Conservation (phyloP, 2,329 filamentous ascomycete genomes). For the Dendrostoma leiphaemia region DNA sequence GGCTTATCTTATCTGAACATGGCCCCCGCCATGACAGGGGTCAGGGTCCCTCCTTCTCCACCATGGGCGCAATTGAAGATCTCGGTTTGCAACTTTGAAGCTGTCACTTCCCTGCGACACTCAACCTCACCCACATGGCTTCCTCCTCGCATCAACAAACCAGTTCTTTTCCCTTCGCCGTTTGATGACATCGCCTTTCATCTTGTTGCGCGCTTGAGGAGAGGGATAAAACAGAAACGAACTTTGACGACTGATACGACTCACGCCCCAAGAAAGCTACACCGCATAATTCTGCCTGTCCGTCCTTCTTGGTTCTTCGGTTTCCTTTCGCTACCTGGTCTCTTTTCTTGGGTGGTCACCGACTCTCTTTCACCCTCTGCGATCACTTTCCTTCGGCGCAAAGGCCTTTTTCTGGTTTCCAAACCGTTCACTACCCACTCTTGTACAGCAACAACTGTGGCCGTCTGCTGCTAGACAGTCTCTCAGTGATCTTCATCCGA, state of each 20-base stretch:
- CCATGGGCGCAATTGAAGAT: not conserved
- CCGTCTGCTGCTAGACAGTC: constrained; percentile 6
- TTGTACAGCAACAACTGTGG: no score
- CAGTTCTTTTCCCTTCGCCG: not conserved
- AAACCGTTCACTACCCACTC: no score
- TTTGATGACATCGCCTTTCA: not conserved
- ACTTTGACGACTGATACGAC: constrained; percentile 14
- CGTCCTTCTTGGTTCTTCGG: constrained; percentile 2
- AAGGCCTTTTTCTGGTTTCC: no score
- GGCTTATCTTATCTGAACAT: constrained; percentile 4
- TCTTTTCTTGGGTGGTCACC: not conserved
- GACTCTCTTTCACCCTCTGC: not conserved
- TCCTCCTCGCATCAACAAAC: not conserved
- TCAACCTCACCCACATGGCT: not conserved
- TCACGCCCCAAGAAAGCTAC: constrained; percentile 13
- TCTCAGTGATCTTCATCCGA: not conserved
- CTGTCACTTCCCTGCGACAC: constrained; percentile 10
- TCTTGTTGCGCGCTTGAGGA: not conserved
- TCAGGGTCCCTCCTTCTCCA: constrained; percentile 15
- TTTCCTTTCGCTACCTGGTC: not conserved
- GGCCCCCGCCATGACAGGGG: constrained; percentile 5
- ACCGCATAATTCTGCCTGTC: constrained; percentile 3
- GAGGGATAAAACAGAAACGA: not conserved
- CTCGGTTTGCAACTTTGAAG: not conserved
- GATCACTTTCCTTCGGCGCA: no score